Percentiles rank a stretch among this genome's conserved stretches.
Conservation (phyloP, 1,284 basidiomycete species). For the Ganoderma meredithae region DNA sequence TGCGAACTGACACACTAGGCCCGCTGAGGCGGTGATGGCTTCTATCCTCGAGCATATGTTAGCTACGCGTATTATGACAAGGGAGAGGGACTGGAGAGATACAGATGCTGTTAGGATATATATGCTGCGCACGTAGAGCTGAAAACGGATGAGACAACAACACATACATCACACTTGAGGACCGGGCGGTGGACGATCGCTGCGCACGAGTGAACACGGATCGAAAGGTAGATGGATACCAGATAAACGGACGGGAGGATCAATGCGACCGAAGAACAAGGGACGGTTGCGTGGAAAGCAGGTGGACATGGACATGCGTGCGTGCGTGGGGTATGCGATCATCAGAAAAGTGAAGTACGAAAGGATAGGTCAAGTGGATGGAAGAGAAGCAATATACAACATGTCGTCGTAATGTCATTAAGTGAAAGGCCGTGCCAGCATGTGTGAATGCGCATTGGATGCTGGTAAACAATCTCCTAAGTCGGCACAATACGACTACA, state of each 20-base stretch:
- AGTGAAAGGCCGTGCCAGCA: conserved; percentile 18
- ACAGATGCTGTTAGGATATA: conserved; percentile 41
- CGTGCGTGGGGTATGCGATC: conserved; percentile 22
- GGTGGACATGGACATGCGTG: conserved; percentile 10
- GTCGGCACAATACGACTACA: conserved; percentile 9
- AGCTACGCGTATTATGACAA: conserved; percentile 39
- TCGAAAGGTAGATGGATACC: neutral
- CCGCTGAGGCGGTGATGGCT: neutral
- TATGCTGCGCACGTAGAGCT: conserved; percentile 36
- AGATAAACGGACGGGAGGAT: neutral
- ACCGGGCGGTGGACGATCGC: conserved; percentile 10
- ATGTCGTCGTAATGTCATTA: conserved; percentile 26
- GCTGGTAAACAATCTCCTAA: conserved; percentile 1
- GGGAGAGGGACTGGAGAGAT: conserved; percentile 29
- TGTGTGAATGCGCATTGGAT: neutral
- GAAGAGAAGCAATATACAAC: conserved; percentile 31
- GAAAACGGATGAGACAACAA: conserved; percentile 23
- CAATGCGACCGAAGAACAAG: neutral
- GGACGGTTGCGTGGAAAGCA: conserved; percentile 4
- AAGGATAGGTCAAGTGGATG: conserved; percentile 12
- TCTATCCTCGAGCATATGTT: conserved; percentile 36
- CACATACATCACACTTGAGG: conserved; percentile 24
- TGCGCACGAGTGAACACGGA: conserved; percentile 1
- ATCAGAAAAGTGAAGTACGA: conserved; percentile 14
- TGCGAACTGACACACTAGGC: neutral